Conservation (phyloP, 208 protist species). For the Trypanosoma boissoni region DNA sequence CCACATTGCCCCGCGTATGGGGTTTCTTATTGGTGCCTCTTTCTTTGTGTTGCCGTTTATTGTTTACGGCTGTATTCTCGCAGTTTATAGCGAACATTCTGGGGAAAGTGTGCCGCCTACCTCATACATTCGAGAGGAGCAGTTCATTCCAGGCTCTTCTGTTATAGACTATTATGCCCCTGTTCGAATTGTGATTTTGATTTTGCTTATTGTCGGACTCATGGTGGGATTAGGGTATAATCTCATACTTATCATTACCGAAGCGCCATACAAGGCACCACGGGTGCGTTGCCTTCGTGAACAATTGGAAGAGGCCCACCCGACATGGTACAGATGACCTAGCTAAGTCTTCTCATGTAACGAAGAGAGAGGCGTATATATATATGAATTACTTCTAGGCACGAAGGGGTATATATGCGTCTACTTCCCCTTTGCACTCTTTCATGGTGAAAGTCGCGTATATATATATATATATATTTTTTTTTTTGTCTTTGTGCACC, state of each 20-base stretch:
- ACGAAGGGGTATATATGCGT: no score
- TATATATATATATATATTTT: constrained; percentile 16
- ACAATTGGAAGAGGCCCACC: constrained; percentile 72
- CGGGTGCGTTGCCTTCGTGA: constrained; percentile 74
- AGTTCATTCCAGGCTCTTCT: constrained; percentile 34
- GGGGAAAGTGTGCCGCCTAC: constrained; percentile 2
- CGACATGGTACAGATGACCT: constrained; percentile 65
- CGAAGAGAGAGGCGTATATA: constrained; percentile 8
- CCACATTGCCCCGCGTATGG: constrained; percentile 41
- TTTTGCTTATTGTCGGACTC: constrained; percentile 40
- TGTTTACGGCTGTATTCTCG: constrained; percentile 75
- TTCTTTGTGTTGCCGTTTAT: constrained; percentile 60
- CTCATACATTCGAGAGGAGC: constrained; percentile 45
- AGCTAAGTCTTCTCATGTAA: neutral
- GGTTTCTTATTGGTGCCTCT: constrained; percentile 47
- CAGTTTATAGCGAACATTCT: constrained; percentile 22
- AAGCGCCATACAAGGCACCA: constrained; percentile 61
- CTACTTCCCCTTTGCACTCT: no score
- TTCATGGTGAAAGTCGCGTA: no score
- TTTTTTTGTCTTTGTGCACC: constrained; percentile 2
- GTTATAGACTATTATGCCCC: constrained; percentile 63
- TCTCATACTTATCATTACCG: constrained; percentile 32
- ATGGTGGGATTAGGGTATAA: constrained; percentile 44
- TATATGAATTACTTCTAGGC: no score
- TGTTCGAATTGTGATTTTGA: constrained; percentile 55